phyloP scores from a whole-genome alignment of 139 green algal species.

The Axilococcus clingmanii region DNA sequence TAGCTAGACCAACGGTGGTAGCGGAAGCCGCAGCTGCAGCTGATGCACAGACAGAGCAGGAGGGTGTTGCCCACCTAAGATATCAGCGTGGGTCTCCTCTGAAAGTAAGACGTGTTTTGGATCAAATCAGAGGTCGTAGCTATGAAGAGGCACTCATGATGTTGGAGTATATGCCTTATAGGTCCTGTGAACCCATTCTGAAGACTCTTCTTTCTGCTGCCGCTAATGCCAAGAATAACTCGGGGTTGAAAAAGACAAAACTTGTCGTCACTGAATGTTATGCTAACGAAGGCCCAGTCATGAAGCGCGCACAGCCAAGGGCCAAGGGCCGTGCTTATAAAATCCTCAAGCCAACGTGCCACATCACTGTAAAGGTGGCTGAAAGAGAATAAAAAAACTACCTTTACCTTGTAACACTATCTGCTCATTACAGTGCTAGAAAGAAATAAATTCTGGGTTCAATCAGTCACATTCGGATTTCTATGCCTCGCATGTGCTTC shows the following conservation, averaged over 20 bases:
- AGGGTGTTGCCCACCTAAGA: slow-evolving; percentile 41
- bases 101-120: slow-evolving; percentile 83
- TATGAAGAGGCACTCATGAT: slow-evolving; percentile 93
- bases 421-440: not conserved
- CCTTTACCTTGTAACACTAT: not conserved
- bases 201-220: slow-evolving; percentile 71
- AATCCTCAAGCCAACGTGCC: slow-evolving; percentile 72
- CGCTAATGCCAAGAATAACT: slow-evolving; percentile 94
- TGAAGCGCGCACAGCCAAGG: slow-evolving; percentile 73
- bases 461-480: slow-evolving; percentile 55
- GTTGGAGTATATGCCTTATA: slow-evolving; percentile 90
- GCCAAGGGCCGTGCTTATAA: slow-evolving; percentile 63
- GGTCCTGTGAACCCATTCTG: slow-evolving; percentile 61
- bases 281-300: slow-evolving; percentile 58
- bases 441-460: slow-evolving; percentile 7
- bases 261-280: slow-evolving; percentile 75
- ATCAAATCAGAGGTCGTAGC: slow-evolving; percentile 76
- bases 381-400: too few species aligned
- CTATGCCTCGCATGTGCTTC: slow-evolving; percentile 42
- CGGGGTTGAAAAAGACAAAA: slow-evolving; percentile 73
- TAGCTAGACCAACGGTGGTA: too few species aligned
- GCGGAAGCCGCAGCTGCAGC: slow-evolving; percentile 9
- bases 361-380: slow-evolving; percentile 68
- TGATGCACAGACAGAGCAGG: slow-evolving; percentile 11
- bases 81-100: slow-evolving; percentile 52